Conservation (phyloP, 2,329 filamentous ascomycete genomes). For the Ceratocystiopsis minuta region DNA sequence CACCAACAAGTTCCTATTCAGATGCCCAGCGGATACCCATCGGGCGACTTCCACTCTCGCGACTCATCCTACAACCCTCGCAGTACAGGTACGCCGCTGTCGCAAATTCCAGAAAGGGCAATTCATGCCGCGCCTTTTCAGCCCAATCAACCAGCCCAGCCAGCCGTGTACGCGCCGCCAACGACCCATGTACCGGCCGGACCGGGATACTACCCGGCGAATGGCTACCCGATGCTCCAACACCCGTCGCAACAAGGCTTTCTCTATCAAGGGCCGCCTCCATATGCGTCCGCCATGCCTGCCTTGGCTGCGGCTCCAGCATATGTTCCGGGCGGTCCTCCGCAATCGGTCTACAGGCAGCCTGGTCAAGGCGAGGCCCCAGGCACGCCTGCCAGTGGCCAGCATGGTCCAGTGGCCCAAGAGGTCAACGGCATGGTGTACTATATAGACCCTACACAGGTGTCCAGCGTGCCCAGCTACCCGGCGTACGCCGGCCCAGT, state of each 20-base stretch:
- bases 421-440: constrained; percentile 94
- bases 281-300: constrained; percentile 14
- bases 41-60: constrained; percentile 41
- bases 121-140: constrained; percentile 87
- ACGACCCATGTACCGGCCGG: constrained; percentile 10
- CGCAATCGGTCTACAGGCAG: constrained; percentile 23
- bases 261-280: constrained; percentile 15
- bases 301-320: constrained; percentile 28
- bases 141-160: constrained; percentile 29
- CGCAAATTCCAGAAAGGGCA: constrained; percentile 81
- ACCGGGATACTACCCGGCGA: constrained; percentile 32
- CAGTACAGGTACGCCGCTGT: constrained; percentile 62
- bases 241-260: constrained; percentile 25
- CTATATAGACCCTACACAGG: constrained; percentile 70
- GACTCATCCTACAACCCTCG: constrained; percentile 54
- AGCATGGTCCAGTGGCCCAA: constrained; percentile 46
- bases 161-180: constrained; percentile 32
- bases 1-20: constrained; percentile 83
- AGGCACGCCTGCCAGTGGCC: constrained; percentile 18
- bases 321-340: constrained; percentile 34
- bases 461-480: constrained; percentile 35
- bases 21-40: constrained; percentile 30
- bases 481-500: constrained; percentile 18
- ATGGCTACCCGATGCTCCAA: constrained; percentile 35
- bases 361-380: constrained; percentile 22